Evolutionary conservation across 257 asterid genomes (phyloP), one percentile per base, ranked within the genome.

Genomic region (Misopates orontium): DNA sequence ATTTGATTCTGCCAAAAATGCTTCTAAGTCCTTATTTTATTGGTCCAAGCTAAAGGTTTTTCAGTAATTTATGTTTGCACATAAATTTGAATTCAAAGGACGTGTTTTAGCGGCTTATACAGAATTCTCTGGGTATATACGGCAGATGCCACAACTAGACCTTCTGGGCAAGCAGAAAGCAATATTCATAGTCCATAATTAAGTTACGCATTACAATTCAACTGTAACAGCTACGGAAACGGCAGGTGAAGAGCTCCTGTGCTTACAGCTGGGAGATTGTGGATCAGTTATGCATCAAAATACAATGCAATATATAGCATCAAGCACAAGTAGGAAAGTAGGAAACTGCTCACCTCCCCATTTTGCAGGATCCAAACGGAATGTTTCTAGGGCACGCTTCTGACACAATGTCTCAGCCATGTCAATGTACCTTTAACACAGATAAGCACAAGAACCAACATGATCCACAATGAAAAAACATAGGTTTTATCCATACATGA

Each of bases 321-420:
- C 23, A 56, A 13, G 51, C 48, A 13, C n/a, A n/a, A n/a, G n/a
- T n/a, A n/a, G n/a, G n/a, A 17, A 62, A 50, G 24, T 4, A 2
- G 25, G 23, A 54, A 63, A 59, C 23, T 24, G 31, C 71, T 86
- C 71, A 89, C 98, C 98, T 84, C 98, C 98, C 98, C 98, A 92
- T 82, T 87, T 85, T 56, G 81, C 80, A 49, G 97, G 97, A 75
- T 92, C 98, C 86, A 92, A 66, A 18, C 60, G 57, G 64, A 92
- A 92, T 52, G 92, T 80, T 75, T 92, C 98, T 17, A 92, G 72
- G 53, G 98, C 98, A 62, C 98, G 96, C 74, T 85, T 87, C 85
- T 92, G 98, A 74, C 98, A 92, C 79, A 92, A 74, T 61, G 76
- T 85, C 82, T 92, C 98, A 0, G 97, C 98, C 98, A 92, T 92